Evolutionary conservation across 2,329 filamentous ascomycete genomes (phyloP).

Genomic region (Xylaria sp.): DNA sequence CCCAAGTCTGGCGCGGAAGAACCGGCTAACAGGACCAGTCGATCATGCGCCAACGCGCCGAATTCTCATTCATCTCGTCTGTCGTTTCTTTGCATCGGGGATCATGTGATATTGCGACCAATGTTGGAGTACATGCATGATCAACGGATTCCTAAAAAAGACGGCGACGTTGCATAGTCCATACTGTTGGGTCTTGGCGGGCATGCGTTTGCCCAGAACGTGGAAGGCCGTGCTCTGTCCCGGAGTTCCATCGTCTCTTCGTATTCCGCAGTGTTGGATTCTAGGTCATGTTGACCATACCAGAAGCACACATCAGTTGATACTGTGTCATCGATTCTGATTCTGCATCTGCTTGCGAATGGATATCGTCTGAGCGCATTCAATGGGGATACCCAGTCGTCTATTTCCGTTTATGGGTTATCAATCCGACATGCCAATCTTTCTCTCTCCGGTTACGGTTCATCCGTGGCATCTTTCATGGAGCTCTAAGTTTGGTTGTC

Average conservation of each 20-base stretch:
- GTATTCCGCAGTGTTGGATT: background rate
- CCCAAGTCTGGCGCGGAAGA: conserved; percentile 6
- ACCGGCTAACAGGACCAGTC: conserved; percentile 4
- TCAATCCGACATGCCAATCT: background rate
- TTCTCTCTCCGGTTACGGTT: background rate
- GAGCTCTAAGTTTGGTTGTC: background rate
- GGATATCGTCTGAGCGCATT: background rate
- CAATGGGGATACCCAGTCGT: background rate
- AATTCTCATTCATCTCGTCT: background rate
- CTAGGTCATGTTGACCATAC: background rate
- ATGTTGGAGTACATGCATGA: conserved; percentile 7
- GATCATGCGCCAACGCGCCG: conserved; percentile 8
- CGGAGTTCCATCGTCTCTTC: too few species aligned
- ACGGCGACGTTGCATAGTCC: conserved; percentile 7
- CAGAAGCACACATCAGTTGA: background rate
- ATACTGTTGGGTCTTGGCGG: background rate
- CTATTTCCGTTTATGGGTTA: background rate
- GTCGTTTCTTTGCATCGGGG: background rate
- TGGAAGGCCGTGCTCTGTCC: background rate
- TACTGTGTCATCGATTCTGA: background rate
- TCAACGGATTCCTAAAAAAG: background rate
- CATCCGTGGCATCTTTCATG: conserved; percentile 11
- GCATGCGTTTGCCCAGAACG: background rate
- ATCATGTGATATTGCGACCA: conserved; percentile 12
- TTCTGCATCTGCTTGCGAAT: background rate